These are phyloP conservation scores for Fusarium neocosmosporiellum DNA, from an alignment of 2,329 filamentous ascomycete species.

Conservation along the genomic window DNA sequence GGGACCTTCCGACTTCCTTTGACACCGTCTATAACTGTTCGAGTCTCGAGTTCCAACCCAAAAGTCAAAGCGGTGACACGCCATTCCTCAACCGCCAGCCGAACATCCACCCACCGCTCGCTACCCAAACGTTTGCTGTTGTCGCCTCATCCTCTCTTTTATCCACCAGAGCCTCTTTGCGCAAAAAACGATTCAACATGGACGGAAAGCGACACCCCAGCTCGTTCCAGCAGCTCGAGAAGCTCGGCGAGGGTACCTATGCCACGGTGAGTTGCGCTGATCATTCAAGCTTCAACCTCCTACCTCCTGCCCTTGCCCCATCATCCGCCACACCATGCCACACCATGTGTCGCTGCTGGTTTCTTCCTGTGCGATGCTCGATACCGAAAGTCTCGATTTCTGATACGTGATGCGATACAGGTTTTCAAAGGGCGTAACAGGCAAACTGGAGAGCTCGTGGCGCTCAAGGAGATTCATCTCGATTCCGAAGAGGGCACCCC, in stretches of 20 bases:
- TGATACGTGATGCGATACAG: conserved; percentile 57
- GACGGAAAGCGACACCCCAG: conserved; percentile 92
- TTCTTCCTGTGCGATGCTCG: too few relatives aligned
- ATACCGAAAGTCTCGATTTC: not conserved
- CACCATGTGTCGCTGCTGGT: not conserved
- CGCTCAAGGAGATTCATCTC: conserved; percentile 97
- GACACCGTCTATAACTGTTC: not conserved
- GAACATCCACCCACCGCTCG: conserved; percentile 4
- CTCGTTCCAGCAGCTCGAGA: conserved; percentile 99
- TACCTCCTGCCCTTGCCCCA: not conserved
- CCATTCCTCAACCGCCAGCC: conserved; percentile 19
- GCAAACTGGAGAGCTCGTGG: conserved; percentile 95
- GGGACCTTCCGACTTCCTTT: not conserved
- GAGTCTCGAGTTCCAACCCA: not conserved
- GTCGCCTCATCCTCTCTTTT: conserved; percentile 3
- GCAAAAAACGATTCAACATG: conserved; percentile 64
- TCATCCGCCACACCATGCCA: not conserved
- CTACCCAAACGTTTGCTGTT: conserved; percentile 7
- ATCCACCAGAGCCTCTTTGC: conserved; percentile 4
- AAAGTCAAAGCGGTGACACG: conserved; percentile 23
- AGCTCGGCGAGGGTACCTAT: conserved; percentile 98
- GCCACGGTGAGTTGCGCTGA: conserved; percentile 76
- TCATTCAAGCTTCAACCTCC: not conserved
- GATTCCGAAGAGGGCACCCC: conserved; percentile 98
- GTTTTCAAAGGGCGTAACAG: conserved; percentile 99